Base-by-base conservation (phyloP, 2,329 filamentous ascomycete genomes). In the Ustulina deusta region DNA sequence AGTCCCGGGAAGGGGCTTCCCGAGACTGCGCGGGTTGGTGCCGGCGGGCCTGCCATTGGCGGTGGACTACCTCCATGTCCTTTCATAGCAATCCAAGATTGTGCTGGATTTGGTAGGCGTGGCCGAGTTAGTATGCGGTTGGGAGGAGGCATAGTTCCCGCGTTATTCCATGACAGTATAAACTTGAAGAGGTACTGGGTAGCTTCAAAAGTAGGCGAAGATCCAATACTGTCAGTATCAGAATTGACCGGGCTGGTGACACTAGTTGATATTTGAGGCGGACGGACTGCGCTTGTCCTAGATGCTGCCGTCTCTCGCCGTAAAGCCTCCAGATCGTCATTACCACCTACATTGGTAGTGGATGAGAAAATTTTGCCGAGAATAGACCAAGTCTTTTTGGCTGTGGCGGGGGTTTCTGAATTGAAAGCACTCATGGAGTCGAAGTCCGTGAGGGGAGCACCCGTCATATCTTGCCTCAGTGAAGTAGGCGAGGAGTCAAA, bases 141-240 rank as follows among this genome's bases (percentile, higher is more conserved):
- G 2, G 86, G 86, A 0, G 83, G 81, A 60, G 86, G 83, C 69
- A 86, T 83, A 22, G 84, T 78, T 27, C 86, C 86, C 6, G 80
- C 76, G 56, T 85, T 80, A 46, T 89, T 84, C 84, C 87, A 91
- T 67, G 91, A 90, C 1, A 94, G 84, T 10, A 90, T 88, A 74
- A 94, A 94, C 69, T 90, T 92, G 83, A 94, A 94, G 67, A 88
- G 85, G 74, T 88, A 93, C 70, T 85, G 82, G 76, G 85, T 80
- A 76, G 86, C 80, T 71, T 88, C 85, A 66, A 80, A 86, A 6
- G 85, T 80, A 0, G 87, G 87, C 1, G 85, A 82, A 9, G 86
- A 88, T 15, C 83, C 83, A n/a, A 83, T 81, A 17, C 86, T 88
- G 32, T 85, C 86, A 15, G 80, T 80, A 61, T 88, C 86, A 2